phyloP scores from a whole-genome alignment of 129 eudicot species.

The Lactuca saligna region DNA sequence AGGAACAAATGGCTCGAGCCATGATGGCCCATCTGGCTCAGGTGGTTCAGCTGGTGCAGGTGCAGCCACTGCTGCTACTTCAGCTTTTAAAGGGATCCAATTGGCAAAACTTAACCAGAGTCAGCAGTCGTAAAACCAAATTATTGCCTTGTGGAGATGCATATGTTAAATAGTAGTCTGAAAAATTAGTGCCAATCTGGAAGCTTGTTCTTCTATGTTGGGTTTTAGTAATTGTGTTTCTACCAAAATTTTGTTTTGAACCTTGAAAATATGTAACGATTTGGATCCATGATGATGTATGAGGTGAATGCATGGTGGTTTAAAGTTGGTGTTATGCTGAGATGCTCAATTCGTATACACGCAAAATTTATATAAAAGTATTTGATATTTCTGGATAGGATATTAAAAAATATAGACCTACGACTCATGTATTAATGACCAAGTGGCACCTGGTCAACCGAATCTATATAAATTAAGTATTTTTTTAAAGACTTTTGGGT shows the following conservation, averaged over 20 bases:
- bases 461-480: no score
- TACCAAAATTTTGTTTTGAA: conserved; percentile 14
- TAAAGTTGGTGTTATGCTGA: no score
- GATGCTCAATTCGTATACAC: not conserved
- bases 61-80: conserved; percentile 6
- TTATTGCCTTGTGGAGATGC: conserved; percentile 1
- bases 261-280: not conserved
- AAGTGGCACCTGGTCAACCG: no score
- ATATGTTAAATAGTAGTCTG: conserved; percentile 19
- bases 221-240: not conserved
- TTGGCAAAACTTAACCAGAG: conserved; percentile 34
- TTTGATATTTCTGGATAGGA: not conserved
- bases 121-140: conserved; percentile 24
- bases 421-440: no score
- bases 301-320: conserved; percentile 6
- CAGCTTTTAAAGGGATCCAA: conserved; percentile 35
- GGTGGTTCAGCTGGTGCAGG: conserved; percentile 2
- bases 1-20: conserved; percentile 30
- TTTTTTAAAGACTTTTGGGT: no score
- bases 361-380: no score
- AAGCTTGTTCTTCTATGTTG: conserved; percentile 17
- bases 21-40: conserved; percentile 22
- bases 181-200: conserved; percentile 1
- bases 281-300: not conserved
- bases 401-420: no score